phyloP scores from a whole-genome alignment of 2,329 filamentous ascomycete species.

The Dothideomycetidae sp. region DNA sequence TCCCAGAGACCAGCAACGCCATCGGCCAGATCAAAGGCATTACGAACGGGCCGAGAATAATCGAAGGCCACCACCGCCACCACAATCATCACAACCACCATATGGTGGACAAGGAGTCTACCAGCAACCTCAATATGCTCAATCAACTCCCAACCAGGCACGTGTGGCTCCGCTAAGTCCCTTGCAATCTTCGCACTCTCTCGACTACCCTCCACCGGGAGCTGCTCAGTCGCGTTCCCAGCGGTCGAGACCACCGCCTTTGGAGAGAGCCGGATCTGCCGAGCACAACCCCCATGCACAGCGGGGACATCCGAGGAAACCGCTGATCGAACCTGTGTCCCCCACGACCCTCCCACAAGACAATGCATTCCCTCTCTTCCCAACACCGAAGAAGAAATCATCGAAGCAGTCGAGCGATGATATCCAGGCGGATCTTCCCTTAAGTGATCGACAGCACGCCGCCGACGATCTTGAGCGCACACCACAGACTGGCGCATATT shows the following conservation, averaged over 20 bases:
- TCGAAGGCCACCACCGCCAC: conserved; percentile 10
- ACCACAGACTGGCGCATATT: not conserved
- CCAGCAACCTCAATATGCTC: conserved; percentile 8
- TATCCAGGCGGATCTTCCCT: not conserved
- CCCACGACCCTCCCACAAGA: conserved; percentile 24
- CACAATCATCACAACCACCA: conserved; percentile 2
- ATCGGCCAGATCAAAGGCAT: conserved; percentile 4
- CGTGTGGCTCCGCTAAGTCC: conserved; percentile 1
- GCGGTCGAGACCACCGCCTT: not conserved
- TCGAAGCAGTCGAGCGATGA: conserved; percentile 3
- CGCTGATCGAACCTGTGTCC: conserved; percentile 17
- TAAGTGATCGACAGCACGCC: not conserved
- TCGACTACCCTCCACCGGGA: conserved; percentile 7
- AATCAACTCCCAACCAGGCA: conserved; percentile 3
- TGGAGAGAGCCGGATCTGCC: conserved; percentile 1
- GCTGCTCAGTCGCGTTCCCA: conserved; percentile 4
- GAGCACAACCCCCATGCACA: not conserved
- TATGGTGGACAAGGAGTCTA: conserved; percentile 3
- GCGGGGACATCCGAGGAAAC: conserved; percentile 10
- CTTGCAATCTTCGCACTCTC: not conserved
- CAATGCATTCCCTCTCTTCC: conserved; percentile 36
- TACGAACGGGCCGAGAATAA: conserved; percentile 12
- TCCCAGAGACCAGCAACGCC: conserved; percentile 7
- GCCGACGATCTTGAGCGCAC: too few species aligned
- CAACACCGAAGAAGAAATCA: conserved; percentile 20